phyloP scores from a whole-genome alignment of 208 protist species.

The Tritrichomonas foetus region DNA sequence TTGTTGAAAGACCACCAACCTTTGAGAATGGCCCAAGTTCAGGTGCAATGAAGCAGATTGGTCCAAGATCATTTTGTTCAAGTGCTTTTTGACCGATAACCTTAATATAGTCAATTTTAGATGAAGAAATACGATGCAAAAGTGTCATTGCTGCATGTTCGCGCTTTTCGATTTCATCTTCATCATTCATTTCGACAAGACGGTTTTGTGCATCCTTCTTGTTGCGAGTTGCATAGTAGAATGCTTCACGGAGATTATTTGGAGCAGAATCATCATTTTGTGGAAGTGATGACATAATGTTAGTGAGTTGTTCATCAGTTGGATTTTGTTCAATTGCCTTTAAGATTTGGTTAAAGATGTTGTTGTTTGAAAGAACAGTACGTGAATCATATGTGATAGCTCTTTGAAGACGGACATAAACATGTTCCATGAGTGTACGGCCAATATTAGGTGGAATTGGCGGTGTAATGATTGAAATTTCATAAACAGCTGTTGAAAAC shows the following conservation, averaged over 20 bases:
- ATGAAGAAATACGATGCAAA: neutral
- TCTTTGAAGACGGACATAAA: neutral
- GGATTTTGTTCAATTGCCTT: neutral
- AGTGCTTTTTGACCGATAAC: neutral
- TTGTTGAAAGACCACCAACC: constrained; percentile 25
- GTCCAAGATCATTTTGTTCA: neutral
- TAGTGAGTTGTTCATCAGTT: neutral
- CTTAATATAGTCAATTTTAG: neutral
- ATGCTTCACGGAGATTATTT: too few relatives aligned
- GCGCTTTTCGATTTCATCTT: neutral
- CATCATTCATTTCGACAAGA: neutral
- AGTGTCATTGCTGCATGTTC: neutral
- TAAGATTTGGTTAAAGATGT: neutral
- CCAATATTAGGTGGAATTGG: neutral
- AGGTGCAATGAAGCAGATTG: constrained; percentile 27
- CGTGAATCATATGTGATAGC: neutral
- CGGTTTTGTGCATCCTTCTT: too few relatives aligned
- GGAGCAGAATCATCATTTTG: too few relatives aligned
- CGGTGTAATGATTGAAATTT: neutral
- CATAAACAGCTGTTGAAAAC: neutral
- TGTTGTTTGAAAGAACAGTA: neutral
- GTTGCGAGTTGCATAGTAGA: too few relatives aligned
- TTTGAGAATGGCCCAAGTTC: constrained; percentile 33
- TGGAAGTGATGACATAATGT: neutral
- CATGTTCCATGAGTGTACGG: neutral